Base-by-base conservation (phyloP, 2,329 filamentous ascomycete genomes). In the Elsinoe necatrix region DNA sequence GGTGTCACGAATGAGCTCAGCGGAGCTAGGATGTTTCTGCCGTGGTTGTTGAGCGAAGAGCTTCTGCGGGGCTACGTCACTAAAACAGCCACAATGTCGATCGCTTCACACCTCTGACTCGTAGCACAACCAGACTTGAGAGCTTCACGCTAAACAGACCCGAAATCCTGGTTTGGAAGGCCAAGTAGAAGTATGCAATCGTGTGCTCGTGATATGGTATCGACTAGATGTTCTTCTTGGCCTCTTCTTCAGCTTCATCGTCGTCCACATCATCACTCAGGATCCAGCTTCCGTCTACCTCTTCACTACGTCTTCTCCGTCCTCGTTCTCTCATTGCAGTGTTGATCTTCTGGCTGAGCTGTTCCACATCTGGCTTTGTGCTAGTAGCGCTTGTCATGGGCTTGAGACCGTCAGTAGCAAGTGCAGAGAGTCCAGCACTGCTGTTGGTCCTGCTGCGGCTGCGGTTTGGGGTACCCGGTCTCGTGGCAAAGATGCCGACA, bases 401-500 rank as follows among this genome's bases (percentile, higher is more conserved):
- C 65, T 83, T 83, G 60, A 92, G 72, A 1, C 82, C 80, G 66
- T 88, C 86, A 0, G 75, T 74, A 81, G 39, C 43, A 18, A 52
- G 35, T n/a, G 37, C 42, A 4, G 48, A 58, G 5, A 47, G 18
- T 23, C 50, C 35, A 27, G 12, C 23, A 57, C 48, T 51, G 43
- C 23, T 58, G 57, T 66, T 81, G 60, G 84, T 88, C 69, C 85
- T 82, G 64, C 82, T 88, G 52, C 85, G 79, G 64, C 83, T 87
- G 23, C 86, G 79, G 54, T 81, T 85, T n/a, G 89, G 84, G 54
- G 87, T 95, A n/a, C 86, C 80, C 3, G 91, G 90, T 27, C 88
- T 80, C 14, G 89, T 93, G 2, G 91, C 89, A 73, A 97, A 98
- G 72, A 98, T 85, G 60, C 87, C 88, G 62, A 95, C 86, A 50